Evolutionary conservation across 2,329 filamentous ascomycete genomes (phyloP).

Genomic region (Cladorrhinum sp.): DNA sequence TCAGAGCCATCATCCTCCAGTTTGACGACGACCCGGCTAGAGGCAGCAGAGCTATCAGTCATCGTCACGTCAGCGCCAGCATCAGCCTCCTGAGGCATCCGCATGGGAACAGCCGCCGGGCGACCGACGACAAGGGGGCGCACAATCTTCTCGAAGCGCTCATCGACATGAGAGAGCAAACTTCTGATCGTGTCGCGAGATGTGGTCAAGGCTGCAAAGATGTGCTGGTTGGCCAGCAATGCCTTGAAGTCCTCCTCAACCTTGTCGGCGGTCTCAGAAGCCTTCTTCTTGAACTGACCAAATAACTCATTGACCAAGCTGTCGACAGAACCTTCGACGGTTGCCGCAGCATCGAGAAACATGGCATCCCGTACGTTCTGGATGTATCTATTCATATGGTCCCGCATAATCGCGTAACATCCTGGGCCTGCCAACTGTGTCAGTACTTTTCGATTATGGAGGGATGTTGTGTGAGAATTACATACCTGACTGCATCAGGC

Average conservation of each 20-base stretch:
- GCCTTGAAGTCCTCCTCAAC: constrained; percentile 51
- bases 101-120: too few relatives aligned
- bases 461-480: too few relatives aligned
- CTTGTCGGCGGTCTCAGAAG: constrained; percentile 48
- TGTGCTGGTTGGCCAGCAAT: constrained; percentile 43
- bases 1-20: too few relatives aligned
- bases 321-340: constrained; percentile 35
- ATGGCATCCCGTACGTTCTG: constrained; percentile 40
- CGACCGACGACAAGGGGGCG: background rate
- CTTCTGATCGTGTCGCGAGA: constrained; percentile 11
- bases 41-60: too few relatives aligned
- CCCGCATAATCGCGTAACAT: background rate
- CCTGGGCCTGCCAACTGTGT: background rate
- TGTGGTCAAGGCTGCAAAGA: constrained; percentile 14
- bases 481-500: constrained; percentile 42
- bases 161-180: constrained; percentile 16
- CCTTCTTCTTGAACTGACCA: constrained; percentile 44
- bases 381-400: constrained; percentile 44
- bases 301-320: constrained; percentile 38
- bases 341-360: constrained; percentile 44
- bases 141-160: constrained; percentile 13
- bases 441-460: too few relatives aligned
- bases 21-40: too few relatives aligned
- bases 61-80: too few relatives aligned
- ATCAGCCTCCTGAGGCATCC: too few relatives aligned